Conservation (phyloP, 805 yeast genomes). For the Yamadazyma takamatsuzukensis region DNA sequence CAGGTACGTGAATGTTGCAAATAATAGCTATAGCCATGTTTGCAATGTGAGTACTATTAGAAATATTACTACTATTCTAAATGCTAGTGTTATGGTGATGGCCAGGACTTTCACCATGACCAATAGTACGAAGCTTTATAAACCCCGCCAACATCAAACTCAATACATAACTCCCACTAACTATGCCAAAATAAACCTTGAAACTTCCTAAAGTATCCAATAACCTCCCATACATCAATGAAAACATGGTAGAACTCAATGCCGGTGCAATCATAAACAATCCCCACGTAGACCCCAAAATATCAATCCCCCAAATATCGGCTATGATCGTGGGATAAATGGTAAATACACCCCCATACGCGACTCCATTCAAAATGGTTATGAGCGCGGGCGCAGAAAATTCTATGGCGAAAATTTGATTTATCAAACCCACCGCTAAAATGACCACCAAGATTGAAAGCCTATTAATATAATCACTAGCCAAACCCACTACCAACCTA, state of each 20-base stretch:
- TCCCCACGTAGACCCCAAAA: constrained; percentile 93
- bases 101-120: no score
- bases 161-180: constrained; percentile 20
- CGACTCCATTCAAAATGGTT: constrained; percentile 58
- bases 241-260: constrained; percentile 65
- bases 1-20: no score
- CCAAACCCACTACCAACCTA: constrained; percentile 62
- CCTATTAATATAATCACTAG: constrained; percentile 54
- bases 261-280: constrained; percentile 87
- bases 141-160: constrained; percentile 21
- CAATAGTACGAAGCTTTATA: no score
- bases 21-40: no score
- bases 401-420: constrained; percentile 21
- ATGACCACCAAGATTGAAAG: constrained; percentile 26
- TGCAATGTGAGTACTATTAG: no score
- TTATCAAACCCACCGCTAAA: constrained; percentile 26
- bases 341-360: constrained; percentile 84
- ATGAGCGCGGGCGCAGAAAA: constrained; percentile 21
- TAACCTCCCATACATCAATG: constrained; percentile 63
- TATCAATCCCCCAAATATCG: constrained; percentile 80
- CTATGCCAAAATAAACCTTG: constrained; percentile 23
- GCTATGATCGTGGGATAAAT: constrained; percentile 82
- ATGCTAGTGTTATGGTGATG: no score
- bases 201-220: constrained; percentile 44
- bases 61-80: no score